phyloP scores from a whole-genome alignment of 306 rosid species.

The Psophocarpus tetragonolobus region DNA sequence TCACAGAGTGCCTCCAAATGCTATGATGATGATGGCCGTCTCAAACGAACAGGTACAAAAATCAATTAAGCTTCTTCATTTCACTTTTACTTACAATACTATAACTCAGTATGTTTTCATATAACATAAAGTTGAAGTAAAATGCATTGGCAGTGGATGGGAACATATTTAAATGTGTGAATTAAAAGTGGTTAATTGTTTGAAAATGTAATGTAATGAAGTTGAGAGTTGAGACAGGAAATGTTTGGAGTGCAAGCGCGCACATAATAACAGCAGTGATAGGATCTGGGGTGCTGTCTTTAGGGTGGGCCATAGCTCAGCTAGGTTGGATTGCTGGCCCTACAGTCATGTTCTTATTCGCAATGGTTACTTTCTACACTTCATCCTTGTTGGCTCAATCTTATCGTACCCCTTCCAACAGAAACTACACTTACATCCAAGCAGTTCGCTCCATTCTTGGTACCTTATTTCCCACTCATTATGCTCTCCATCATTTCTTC shows the following conservation, averaged over 20 bases:
- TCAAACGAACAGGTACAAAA: constrained; percentile 52
- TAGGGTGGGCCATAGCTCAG: constrained; percentile 72
- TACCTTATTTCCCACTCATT: no score
- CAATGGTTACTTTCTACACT: constrained; percentile 42
- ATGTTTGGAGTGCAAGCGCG: constrained; percentile 61
- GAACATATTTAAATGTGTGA: no score
- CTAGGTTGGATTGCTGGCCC: constrained; percentile 76
- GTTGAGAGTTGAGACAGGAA: constrained; percentile 44
- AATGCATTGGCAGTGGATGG: no score
- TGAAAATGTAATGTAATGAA: no score
- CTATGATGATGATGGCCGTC: constrained; percentile 60
- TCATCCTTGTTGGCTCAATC: constrained; percentile 50
- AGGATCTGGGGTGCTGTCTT: constrained; percentile 65
- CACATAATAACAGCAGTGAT: constrained; percentile 71
- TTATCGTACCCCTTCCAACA: constrained; percentile 47
- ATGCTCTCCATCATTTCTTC: no score
- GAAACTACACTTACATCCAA: constrained; percentile 57
- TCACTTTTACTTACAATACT: not conserved
- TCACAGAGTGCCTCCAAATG: constrained; percentile 31
- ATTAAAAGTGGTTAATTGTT: no score
- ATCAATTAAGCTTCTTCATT: not conserved
- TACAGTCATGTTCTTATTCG: constrained; percentile 52
- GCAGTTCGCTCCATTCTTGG: constrained; percentile 70
- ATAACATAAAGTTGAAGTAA: no score
- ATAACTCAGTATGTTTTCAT: no score